A percentile compares a stretch with the other conserved stretches of the same genome.
Conservation (phyloP, 148 eudicot species). For the Cornus suecica region DNA sequence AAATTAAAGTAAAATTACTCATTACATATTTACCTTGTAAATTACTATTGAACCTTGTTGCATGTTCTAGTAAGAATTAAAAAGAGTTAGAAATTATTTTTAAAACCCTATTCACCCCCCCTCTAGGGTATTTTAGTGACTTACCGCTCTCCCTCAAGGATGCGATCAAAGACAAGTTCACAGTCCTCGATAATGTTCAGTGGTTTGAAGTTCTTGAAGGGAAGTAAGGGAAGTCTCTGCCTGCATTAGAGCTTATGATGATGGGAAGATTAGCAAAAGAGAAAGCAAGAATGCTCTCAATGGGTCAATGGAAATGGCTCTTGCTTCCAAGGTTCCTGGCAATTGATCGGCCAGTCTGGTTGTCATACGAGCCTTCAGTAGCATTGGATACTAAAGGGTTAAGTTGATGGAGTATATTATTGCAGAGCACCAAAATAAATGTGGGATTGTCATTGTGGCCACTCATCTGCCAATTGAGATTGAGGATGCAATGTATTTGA, state of each 20-base stretch:
- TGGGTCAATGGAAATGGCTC: constrained; percentile 87
- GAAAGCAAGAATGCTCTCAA: constrained; percentile 80
- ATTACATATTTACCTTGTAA: too few relatives aligned
- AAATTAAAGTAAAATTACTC: too few relatives aligned
- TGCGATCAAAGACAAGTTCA: constrained; percentile 69
- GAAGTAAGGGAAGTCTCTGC: constrained; percentile 66
- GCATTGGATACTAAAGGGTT: constrained; percentile 91
- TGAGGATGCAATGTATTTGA: constrained; percentile 72
- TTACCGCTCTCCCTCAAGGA: constrained; percentile 86
- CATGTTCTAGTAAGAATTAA: too few relatives aligned
- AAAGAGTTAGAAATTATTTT: too few relatives aligned
- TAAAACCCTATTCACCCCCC: too few relatives aligned
- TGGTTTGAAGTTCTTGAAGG: constrained; percentile 96
- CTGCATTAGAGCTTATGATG: constrained; percentile 86
- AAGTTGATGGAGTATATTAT: constrained; percentile 73
- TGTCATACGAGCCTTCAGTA: constrained; percentile 91
- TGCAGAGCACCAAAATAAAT: constrained; percentile 79
- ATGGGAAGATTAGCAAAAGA: constrained; percentile 75
- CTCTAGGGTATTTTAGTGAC: too few relatives aligned
- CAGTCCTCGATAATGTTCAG: constrained; percentile 76
- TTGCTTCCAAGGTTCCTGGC: constrained; percentile 85
- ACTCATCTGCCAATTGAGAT: constrained; percentile 85
- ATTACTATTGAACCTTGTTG: too few relatives aligned
- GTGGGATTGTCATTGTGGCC: constrained; percentile 78
- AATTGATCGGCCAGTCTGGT: constrained; percentile 89